Evolutionary conservation across 495 filamentous ascomycete genomes (phyloP), one percentile per base, ranked within the genome.

Genomic region (Neurospora intermedia): DNA sequence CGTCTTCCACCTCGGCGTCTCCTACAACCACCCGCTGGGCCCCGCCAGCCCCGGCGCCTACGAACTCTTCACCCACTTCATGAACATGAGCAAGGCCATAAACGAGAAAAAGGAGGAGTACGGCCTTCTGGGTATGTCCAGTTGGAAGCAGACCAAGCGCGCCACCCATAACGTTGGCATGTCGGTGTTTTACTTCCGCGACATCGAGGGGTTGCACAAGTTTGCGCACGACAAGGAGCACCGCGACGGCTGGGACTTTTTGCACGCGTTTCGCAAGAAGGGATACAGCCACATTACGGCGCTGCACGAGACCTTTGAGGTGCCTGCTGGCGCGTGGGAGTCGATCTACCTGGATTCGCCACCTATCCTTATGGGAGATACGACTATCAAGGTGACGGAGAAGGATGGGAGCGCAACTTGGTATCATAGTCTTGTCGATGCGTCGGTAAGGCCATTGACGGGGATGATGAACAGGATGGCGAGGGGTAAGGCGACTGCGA

Each of bases 141-240:
- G 40, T 2, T 83, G 75, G 73, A 23, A 75, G 0, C 69, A 72
- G 35, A 78, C 76, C 18, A 74, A 76, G 31, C 66, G 73, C 5
- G 78, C 77, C 0, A 75, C 75, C 9, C 83, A 84, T 72, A 83
- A 86, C 73, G 77, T 72, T 20, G 27, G 70, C 16, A n/a, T 87
- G 71, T 69, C 70, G 0, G 69, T 86, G 1, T 81, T 81, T 71
- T 89, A 89, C 78, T 86, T 88, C 74, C 81, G 81, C 13, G 73
- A 76, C 54, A 70, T 84, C 13, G 85, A 87, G 20, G 82, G 80
- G 41, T 70, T 89, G 20, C 82, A 88, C 75, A 71, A 72, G 3
- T 89, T 87, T 75, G 87, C 88, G 43, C 83, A 87, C 70, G 81
- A 80, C 23, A 59, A 78, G 2, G 18, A 82, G 11, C 87, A 89